These are phyloP conservation scores for Kazachstania bromeliacearum DNA, from an alignment of 805 yeast species.

Conservation along the genomic window DNA sequence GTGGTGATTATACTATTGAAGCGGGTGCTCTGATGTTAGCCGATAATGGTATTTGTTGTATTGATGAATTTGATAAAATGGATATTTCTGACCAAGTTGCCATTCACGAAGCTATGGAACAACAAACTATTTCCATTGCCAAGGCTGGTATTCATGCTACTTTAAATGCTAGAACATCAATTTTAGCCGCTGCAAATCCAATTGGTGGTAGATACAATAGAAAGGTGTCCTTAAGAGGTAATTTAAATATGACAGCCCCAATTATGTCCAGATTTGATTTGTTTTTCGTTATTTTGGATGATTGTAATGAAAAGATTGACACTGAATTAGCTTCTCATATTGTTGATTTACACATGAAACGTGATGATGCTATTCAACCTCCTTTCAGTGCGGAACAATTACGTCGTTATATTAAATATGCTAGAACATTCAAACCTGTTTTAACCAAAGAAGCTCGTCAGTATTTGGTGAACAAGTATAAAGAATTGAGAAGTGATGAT, in stretches of 20 bases:
- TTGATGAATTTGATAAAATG: slow-evolving; percentile 98
- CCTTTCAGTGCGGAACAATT: slow-evolving; percentile 86
- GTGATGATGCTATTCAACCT: slow-evolving; percentile 83
- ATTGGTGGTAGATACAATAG: slow-evolving; percentile 94
- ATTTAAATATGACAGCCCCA: slow-evolving; percentile 93
- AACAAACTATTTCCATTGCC: slow-evolving; percentile 95
- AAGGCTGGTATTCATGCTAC: slow-evolving; percentile 99
- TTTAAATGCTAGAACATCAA: slow-evolving; percentile 90
- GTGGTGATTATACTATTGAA: slow-evolving; percentile 93
- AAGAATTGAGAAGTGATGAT: slow-evolving; percentile 80
- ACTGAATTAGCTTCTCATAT: slow-evolving; percentile 87
- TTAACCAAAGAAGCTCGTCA: slow-evolving; percentile 76
- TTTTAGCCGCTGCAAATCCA: slow-evolving; percentile 98
- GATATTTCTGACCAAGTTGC: slow-evolving; percentile 93
- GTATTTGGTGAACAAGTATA: slow-evolving; percentile 66
- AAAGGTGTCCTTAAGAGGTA: slow-evolving; percentile 71
- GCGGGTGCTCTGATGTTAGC: slow-evolving; percentile 99
- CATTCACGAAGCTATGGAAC: slow-evolving; percentile 99
- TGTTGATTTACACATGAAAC: slow-evolving; percentile 81
- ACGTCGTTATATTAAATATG: slow-evolving; percentile 80
- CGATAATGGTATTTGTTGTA: slow-evolving; percentile 96
- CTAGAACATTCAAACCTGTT: slow-evolving; percentile 84
- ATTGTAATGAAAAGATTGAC: slow-evolving; percentile 84
- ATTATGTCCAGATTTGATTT: slow-evolving; percentile 97
- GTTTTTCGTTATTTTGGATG: slow-evolving; percentile 90